Evolutionary conservation across 164 flowering plant species (phyloP), one percentile per base, ranked within the genome.

Genomic region (Annona squamosa): DNA sequence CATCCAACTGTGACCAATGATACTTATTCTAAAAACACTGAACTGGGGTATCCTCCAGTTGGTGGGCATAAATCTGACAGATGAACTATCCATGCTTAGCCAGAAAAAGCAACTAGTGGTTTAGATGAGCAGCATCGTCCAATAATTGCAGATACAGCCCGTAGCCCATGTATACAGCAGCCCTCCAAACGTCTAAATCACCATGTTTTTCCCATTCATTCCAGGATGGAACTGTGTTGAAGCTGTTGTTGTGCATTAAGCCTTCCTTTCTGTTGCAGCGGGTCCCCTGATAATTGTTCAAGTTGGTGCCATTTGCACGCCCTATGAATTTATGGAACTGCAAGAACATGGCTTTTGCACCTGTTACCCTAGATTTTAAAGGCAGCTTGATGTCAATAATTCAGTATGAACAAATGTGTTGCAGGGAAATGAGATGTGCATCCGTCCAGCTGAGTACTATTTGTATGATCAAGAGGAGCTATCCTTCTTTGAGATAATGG

Each of bases 391-490:
- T 26, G 1, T 26, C 37, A 26, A 26, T 16, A 44, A 6, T 10
- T 71, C 42, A 57, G 59, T 42, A 43, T 46, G 26, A 45, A 7
- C n/a, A 16, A 3, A n/a, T 17, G 65, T 48, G 44, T 18, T 44
- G 77, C 90, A 93, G 98, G 98, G 98, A 56, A 93, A 86, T 67
- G 98, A 93, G 78, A 85, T 93, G 90, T 88, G 88, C 68, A 90
- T 91, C 64, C 88, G 87, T 74, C 91, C 98, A 1, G 94, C 92
- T 47, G 98, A 93, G 77, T 90, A 86, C 81, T 93, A 91, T 75
- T 74, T 93, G n/a, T 88, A 86, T 72, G 94, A 91, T 72, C 91
- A 89, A 79, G 97, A 93, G 79, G 95, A 93, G 75, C 73, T 90
- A 63, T 85, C 85, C 68, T 93, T 91, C 71, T 90, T 79, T 71